phyloP scores from a whole-genome alignment of 1,284 basidiomycete species.

The Singerocomus inundabilis region DNA sequence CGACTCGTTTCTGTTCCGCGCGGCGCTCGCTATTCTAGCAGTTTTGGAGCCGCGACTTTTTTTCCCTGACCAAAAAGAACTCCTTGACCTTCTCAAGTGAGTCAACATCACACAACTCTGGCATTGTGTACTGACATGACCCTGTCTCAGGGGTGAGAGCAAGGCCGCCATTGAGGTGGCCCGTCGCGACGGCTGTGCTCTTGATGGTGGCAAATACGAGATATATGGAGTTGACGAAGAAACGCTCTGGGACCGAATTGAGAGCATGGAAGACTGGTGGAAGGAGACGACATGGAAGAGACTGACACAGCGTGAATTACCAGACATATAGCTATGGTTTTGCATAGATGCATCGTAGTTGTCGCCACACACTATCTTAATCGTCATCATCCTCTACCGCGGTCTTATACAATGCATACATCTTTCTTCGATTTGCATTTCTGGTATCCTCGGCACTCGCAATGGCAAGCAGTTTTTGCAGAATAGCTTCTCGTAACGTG shows the following conservation, averaged over 20 bases:
- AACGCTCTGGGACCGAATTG: conserved; percentile 73
- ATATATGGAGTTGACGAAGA: conserved; percentile 88
- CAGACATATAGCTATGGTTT: conserved; percentile 57
- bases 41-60: conserved; percentile 85
- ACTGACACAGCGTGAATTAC: conserved; percentile 82
- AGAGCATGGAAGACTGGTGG: conserved; percentile 89
- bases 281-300: conserved; percentile 87
- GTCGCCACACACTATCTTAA: conserved; percentile 29
- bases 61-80: conserved; percentile 77
- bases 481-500: conserved; percentile 54
- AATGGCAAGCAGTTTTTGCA: conserved; percentile 69
- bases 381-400: conserved; percentile 46
- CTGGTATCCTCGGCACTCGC: conserved; percentile 74
- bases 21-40: conserved; percentile 79
- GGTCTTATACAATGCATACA: conserved; percentile 80
- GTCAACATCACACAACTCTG: conserved; percentile 21
- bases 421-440: conserved; percentile 76
- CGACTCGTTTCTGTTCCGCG: conserved; percentile 84
- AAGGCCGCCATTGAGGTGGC: conserved; percentile 82
- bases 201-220: conserved; percentile 79
- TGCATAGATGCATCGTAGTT: conserved; percentile 1
- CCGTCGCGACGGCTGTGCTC: conserved; percentile 56
- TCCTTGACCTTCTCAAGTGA: conserved; percentile 69
- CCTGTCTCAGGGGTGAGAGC: conserved; percentile 65
- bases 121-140: conserved; percentile 8